A percentile compares a stretch with the other conserved stretches of the same genome.
phyloP scores from a whole-genome alignment of 768 basidiomycete genomes.

The Leccinellum luteum region DNA sequence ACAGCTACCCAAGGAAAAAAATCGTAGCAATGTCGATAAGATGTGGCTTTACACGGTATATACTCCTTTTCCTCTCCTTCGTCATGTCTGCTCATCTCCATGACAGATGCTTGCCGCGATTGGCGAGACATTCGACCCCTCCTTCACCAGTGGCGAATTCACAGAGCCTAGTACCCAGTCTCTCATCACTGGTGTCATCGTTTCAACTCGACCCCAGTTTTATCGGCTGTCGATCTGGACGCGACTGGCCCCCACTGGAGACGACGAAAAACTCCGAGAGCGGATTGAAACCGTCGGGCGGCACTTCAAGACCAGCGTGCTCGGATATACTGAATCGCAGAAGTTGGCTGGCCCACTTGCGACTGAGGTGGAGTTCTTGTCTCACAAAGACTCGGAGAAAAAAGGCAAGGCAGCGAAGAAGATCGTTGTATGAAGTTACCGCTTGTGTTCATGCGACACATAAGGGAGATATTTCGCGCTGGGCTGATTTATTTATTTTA shows the following conservation, averaged over 20 bases:
- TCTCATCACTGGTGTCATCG: conserved; percentile 90
- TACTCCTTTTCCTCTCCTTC: conserved; percentile 1
- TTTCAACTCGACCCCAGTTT: conserved; percentile 91
- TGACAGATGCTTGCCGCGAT: conserved; percentile 97
- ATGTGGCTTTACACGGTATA: conserved; percentile 98
- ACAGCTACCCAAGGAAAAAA: conserved; percentile 95
- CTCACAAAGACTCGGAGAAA: conserved; percentile 94
- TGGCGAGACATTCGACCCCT: conserved; percentile 96
- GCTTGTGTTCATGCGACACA: conserved; percentile 15
- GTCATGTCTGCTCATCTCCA: conserved; percentile 1
- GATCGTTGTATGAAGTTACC: conserved; percentile 55
- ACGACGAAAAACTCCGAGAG: conserved; percentile 63
- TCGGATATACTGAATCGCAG: conserved; percentile 75
- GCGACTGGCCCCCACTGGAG: conserved; percentile 63
- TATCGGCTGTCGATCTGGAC: conserved; percentile 99
- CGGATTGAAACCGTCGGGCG: conserved; percentile 81
- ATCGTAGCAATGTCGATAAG: conserved; percentile 75
- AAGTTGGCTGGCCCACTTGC: conserved; percentile 83
- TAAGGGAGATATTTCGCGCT: conserved; percentile 15
- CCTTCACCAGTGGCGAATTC: conserved; percentile 50
- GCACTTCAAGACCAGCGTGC: conserved; percentile 89
- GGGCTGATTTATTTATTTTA: conserved; percentile 33
- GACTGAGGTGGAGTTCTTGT: conserved; percentile 92
- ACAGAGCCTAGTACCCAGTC: conserved; percentile 48
- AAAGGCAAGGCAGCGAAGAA: conserved; percentile 85